These are phyloP conservation scores for Fistulinella staudtii DNA, from an alignment of 1,284 basidiomycete species.

Conservation along the genomic window DNA sequence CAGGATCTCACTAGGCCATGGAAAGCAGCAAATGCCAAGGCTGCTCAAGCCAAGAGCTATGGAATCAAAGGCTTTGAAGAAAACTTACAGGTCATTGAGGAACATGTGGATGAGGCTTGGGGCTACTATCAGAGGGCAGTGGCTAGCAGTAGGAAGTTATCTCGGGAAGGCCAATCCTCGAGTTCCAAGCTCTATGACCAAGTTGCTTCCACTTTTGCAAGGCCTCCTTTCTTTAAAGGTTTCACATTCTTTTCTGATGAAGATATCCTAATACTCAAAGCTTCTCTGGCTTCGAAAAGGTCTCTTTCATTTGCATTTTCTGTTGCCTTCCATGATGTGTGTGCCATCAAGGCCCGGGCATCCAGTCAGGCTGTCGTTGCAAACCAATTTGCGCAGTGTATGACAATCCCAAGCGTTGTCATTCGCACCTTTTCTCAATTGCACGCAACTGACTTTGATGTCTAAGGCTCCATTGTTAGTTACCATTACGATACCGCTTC, in stretches of 20 bases:
- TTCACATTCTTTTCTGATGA: slow-evolving; percentile 27
- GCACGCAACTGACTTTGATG: too few relatives aligned
- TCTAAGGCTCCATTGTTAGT: too few relatives aligned
- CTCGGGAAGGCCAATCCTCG: neutral
- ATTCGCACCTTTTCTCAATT: slow-evolving; percentile 20
- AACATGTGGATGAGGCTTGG: slow-evolving; percentile 35
- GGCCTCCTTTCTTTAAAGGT: slow-evolving; percentile 12
- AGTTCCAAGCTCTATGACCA: slow-evolving; percentile 5
- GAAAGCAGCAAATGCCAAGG: slow-evolving; percentile 23
- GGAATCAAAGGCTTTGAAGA: slow-evolving; percentile 8
- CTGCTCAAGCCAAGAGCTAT: slow-evolving; percentile 12
- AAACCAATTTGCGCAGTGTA: slow-evolving; percentile 24
- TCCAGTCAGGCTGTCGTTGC: slow-evolving; percentile 28
- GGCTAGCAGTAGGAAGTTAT: neutral
- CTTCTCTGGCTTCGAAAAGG: slow-evolving; percentile 43
- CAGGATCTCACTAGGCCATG: slow-evolving; percentile 21
- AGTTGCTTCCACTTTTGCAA: slow-evolving; percentile 17
- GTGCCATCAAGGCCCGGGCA: slow-evolving; percentile 44
- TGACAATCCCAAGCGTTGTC: slow-evolving; percentile 21
- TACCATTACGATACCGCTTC: too few relatives aligned
- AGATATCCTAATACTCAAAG: slow-evolving; percentile 42
- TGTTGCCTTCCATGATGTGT: slow-evolving; percentile 46
- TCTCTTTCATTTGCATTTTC: slow-evolving; percentile 38
- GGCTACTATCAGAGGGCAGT: slow-evolving; percentile 9
- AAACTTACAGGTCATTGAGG: slow-evolving; percentile 36